Conservation (phyloP, 1,139 yeast genomes). For the Barnettozyma hawaiiensis region DNA sequence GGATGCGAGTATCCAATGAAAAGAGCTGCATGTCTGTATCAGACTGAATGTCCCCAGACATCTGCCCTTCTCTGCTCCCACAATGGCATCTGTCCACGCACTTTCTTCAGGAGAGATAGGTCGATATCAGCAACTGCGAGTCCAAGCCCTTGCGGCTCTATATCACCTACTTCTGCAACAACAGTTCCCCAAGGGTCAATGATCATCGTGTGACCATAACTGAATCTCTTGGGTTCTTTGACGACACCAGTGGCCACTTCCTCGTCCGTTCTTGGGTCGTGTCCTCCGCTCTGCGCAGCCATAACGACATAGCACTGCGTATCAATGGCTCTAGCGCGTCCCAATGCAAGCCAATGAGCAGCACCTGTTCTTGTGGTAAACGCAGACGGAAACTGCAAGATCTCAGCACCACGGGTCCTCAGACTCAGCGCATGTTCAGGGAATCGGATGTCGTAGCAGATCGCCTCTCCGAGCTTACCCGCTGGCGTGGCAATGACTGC, state of each 20-base stretch:
- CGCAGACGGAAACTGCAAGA: slow-evolving; percentile 83
- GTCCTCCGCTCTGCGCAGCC: slow-evolving; percentile 89
- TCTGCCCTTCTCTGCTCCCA: slow-evolving; percentile 64
- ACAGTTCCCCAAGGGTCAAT: slow-evolving; percentile 91
- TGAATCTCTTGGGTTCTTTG: slow-evolving; percentile 36
- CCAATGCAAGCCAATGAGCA: slow-evolving; percentile 84
- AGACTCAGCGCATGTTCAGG: slow-evolving; percentile 72
- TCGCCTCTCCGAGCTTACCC: slow-evolving; percentile 66
- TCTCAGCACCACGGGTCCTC: slow-evolving; percentile 67
- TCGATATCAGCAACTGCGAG: slow-evolving; percentile 71
- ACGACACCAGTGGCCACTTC: slow-evolving; percentile 32
- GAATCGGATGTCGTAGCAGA: slow-evolving; percentile 85
- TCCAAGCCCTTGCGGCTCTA: slow-evolving; percentile 43
- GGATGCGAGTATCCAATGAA: too few relatives aligned
- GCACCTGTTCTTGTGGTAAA: slow-evolving; percentile 88
- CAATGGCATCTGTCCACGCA: slow-evolving; percentile 68
- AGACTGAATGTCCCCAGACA: slow-evolving; percentile 32
- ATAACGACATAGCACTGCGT: slow-evolving; percentile 81
- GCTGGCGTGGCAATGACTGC: slow-evolving; percentile 54
- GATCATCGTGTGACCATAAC: slow-evolving; percentile 83
- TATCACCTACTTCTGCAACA: slow-evolving; percentile 53
- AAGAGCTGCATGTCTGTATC: background rate
- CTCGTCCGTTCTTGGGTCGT: slow-evolving; percentile 41
- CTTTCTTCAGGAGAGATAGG: slow-evolving; percentile 38
- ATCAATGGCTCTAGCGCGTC: slow-evolving; percentile 80